These are phyloP conservation scores for Saitozyma podzolica DNA, from an alignment of 768 basidiomycete species.

Conservation along the genomic window DNA sequence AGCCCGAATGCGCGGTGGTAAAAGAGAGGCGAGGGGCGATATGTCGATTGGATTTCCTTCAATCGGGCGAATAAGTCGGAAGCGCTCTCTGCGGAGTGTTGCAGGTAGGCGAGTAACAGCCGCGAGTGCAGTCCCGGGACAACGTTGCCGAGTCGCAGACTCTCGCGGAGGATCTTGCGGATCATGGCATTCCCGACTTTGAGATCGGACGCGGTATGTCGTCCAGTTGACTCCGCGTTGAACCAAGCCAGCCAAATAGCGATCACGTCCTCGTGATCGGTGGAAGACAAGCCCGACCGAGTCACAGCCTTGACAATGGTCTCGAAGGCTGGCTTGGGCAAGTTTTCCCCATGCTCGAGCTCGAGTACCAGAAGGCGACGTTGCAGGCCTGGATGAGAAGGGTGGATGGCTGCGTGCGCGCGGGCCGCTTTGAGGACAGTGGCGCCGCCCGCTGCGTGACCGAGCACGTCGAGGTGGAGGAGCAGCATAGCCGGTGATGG, in stretches of 20 bases:
- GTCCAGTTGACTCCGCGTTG: slow-evolving; percentile 3
- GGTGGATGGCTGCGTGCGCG: slow-evolving; percentile 5
- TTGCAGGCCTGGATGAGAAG: background rate
- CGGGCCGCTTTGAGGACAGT: background rate
- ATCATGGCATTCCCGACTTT: background rate
- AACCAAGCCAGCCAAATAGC: slow-evolving; percentile 13
- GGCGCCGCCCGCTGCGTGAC: background rate
- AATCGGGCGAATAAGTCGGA: background rate
- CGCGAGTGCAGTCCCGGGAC: slow-evolving; percentile 15
- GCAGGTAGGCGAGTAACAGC: slow-evolving; percentile 12
- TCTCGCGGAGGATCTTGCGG: slow-evolving; percentile 9
- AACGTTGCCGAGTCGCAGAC: slow-evolving; percentile 1
- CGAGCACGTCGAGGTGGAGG: slow-evolving; percentile 28
- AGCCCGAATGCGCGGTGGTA: background rate
- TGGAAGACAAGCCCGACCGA: background rate
- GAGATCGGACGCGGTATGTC: background rate
- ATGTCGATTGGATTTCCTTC: background rate
- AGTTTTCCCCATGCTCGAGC: slow-evolving; percentile 44
- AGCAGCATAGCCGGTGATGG: slow-evolving; percentile 39
- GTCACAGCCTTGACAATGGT: slow-evolving; percentile 15
- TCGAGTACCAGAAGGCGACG: background rate
- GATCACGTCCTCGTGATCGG: slow-evolving; percentile 3
- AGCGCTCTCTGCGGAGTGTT: slow-evolving; percentile 3
- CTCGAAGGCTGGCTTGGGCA: slow-evolving; percentile 53
- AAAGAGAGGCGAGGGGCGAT: background rate